Conservation (phyloP, 208 protist genomes). For the Herpetomonas samuelpessoai region DNA sequence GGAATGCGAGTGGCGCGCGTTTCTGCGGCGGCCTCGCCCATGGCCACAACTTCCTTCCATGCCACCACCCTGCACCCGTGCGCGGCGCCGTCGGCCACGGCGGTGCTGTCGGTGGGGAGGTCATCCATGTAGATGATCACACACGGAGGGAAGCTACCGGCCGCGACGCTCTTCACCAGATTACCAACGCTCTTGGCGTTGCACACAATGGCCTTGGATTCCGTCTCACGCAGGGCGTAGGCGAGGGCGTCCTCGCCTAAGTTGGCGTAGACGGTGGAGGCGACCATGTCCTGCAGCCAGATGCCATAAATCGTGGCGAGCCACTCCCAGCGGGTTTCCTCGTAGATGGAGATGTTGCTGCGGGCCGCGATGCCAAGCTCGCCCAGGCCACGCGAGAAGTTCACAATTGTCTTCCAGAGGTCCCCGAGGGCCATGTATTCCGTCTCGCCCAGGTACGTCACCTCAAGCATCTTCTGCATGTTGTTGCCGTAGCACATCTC, state of each 20-base stretch:
- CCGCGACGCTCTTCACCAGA: constrained; percentile 38
- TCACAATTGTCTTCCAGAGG: constrained; percentile 32
- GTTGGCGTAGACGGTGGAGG: constrained; percentile 79
- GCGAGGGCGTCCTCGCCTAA: constrained; percentile 71
- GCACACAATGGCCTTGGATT: constrained; percentile 59
- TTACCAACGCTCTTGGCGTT: constrained; percentile 55
- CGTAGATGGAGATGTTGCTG: constrained; percentile 66
- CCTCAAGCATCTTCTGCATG: constrained; percentile 19
- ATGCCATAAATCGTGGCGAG: constrained; percentile 68
- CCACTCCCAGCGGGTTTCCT: constrained; percentile 86
- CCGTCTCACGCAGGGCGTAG: constrained; percentile 64
- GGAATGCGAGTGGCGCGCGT: constrained; percentile 6
- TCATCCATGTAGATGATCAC: constrained; percentile 58
- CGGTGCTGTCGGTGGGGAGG: constrained; percentile 19
- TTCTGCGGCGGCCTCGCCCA: constrained; percentile 15
- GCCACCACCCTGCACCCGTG: constrained; percentile 25
- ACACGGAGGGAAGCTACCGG: constrained; percentile 35
- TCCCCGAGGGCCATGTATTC: constrained; percentile 29
- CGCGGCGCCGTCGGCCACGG: constrained; percentile 2
- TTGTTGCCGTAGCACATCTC: constrained; percentile 16
- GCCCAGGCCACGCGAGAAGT: constrained; percentile 50
- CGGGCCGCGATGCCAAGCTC: constrained; percentile 35
- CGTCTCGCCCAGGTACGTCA: constrained; percentile 45
- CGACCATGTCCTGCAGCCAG: constrained; percentile 62
- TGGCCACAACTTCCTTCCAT: constrained; percentile 52